phyloP scores from a whole-genome alignment of 1,139 yeast genomes.

The Magnusiomyces tetraspermus region DNA sequence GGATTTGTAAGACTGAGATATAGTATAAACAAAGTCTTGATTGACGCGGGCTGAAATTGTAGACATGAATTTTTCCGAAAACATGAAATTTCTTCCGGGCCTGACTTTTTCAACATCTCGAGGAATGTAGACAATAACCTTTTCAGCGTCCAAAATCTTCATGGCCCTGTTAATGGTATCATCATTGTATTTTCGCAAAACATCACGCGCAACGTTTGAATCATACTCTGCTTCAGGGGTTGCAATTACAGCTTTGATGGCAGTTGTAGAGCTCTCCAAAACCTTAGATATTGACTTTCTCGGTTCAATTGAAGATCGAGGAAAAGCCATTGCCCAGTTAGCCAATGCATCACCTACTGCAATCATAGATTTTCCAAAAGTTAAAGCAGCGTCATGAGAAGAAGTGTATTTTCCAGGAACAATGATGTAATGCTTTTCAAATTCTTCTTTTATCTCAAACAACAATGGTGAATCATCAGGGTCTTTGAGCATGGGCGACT shows the following conservation, averaged over 20 bases:
- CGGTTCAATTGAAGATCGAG: slow-evolving; percentile 15
- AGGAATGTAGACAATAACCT: slow-evolving; percentile 43
- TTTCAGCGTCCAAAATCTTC: slow-evolving; percentile 43
- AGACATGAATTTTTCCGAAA: slow-evolving; percentile 49
- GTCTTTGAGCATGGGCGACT: slow-evolving; percentile 31
- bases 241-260: slow-evolving; percentile 51
- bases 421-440: slow-evolving; percentile 4
- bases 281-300: slow-evolving; percentile 11
- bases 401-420: slow-evolving; percentile 10
- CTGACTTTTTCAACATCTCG: slow-evolving; percentile 39
- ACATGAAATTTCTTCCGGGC: slow-evolving; percentile 40
- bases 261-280: slow-evolving; percentile 26
- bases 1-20: slow-evolving; percentile 38
- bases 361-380: slow-evolving; percentile 23
- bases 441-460: slow-evolving; percentile 18
- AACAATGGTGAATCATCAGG: slow-evolving; percentile 37
- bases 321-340: slow-evolving; percentile 11
- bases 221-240: slow-evolving; percentile 44
- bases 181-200: slow-evolving; percentile 40
- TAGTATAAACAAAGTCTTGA: slow-evolving; percentile 38
- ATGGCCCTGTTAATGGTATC: slow-evolving; percentile 43
- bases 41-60: slow-evolving; percentile 38
- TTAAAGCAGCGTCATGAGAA: slow-evolving; percentile 18
- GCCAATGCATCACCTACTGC: slow-evolving; percentile 23
- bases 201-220: slow-evolving; percentile 36